phyloP scores from a whole-genome alignment of 441 rosid species.

The Euphorbia celastroides region DNA sequence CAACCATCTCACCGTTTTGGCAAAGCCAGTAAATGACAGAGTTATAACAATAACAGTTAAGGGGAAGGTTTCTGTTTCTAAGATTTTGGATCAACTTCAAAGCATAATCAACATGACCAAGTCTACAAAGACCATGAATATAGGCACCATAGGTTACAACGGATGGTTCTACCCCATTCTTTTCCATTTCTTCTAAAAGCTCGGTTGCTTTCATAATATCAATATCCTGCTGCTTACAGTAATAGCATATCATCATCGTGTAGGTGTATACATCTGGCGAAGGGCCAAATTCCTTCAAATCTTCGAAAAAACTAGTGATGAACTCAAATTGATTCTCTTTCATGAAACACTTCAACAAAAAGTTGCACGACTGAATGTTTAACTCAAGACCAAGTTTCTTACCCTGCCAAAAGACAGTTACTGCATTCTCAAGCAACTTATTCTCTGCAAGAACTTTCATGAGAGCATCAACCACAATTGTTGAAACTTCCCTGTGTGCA shows the following conservation, averaged over 20 bases:
- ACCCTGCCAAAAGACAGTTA: conserved; percentile 27
- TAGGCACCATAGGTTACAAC: conserved; percentile 39
- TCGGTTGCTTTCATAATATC: conserved; percentile 25
- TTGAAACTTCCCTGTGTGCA: conserved; percentile 19
- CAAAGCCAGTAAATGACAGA: conserved; percentile 47
- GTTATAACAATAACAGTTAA: conserved; percentile 48
- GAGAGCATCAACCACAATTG: conserved; percentile 29
- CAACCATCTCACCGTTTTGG: conserved; percentile 32
- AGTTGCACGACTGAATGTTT: conserved; percentile 41
- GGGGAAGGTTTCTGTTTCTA: conserved; percentile 22
- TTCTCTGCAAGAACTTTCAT: conserved; percentile 48
- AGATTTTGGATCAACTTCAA: conserved; percentile 24
- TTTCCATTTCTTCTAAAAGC: conserved; percentile 39
- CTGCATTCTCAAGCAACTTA: conserved; percentile 38
- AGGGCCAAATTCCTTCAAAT: conserved; percentile 39
- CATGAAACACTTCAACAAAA: conserved; percentile 47
- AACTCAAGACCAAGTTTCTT: conserved; percentile 30
- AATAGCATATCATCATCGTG: conserved; percentile 41
- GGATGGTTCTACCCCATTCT: conserved; percentile 29
- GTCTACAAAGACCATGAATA: conserved; percentile 45
- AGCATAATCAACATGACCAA: conserved; percentile 33
- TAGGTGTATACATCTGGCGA: conserved; percentile 46
- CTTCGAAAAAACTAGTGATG: conserved; percentile 29
- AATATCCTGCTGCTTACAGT: conserved; percentile 28
- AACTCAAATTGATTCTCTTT: conserved; percentile 29